Conservation (phyloP, 495 filamentous ascomycete genomes). For the Neurospora sublineolata region DNA sequence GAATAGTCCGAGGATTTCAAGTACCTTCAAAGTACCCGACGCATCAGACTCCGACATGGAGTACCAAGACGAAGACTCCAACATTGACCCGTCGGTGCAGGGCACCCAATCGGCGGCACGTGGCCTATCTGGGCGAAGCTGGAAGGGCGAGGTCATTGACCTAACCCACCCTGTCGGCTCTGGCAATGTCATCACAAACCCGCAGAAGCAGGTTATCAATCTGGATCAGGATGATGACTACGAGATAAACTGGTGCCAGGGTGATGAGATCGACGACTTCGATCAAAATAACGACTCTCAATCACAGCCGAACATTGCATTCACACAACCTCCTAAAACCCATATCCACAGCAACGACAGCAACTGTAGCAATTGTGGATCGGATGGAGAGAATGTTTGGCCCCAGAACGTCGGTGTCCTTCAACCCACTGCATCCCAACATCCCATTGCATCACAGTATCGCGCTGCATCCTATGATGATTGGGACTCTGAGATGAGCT, state of each 20-base stretch:
- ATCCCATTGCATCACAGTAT: background rate
- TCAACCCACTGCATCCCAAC: background rate
- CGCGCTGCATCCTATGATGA: background rate
- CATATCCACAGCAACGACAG: background rate
- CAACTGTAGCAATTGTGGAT: background rate
- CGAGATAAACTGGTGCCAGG: background rate
- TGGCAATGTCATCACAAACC: background rate
- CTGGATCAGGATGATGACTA: background rate
- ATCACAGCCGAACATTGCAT: background rate
- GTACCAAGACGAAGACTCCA: constrained; percentile 3
- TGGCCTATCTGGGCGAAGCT: background rate
- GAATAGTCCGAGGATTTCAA: background rate
- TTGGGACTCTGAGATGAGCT: background rate
- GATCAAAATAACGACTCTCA: constrained; percentile 19
- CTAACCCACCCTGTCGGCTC: background rate
- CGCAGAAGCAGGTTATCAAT: background rate
- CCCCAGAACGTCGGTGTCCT: background rate
- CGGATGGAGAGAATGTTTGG: background rate
- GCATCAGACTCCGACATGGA: constrained; percentile 15
- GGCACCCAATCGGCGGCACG: background rate
- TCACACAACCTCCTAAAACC: background rate
- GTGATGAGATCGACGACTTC: constrained; percentile 8
- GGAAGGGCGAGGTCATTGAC: background rate
- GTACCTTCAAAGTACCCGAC: constrained; percentile 19
- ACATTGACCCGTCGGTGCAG: background rate